A percentile compares a stretch with the other conserved stretches of the same genome.
phyloP scores from a whole-genome alignment of 106 monocot species.

The Phalaenopsis aphrodite region DNA sequence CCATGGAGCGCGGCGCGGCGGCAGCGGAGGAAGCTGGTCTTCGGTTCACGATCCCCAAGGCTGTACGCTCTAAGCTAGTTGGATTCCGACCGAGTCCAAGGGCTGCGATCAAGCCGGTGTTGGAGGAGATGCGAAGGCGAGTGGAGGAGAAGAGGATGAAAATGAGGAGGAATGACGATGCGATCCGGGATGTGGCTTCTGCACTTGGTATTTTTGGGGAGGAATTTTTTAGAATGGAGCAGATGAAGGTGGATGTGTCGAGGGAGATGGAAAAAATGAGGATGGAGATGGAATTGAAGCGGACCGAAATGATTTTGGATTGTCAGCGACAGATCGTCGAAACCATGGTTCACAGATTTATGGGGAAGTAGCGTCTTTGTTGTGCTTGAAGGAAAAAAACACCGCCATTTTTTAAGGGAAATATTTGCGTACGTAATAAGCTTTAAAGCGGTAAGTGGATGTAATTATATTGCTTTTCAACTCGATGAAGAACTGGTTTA shows the following conservation, averaged over 20 bases:
- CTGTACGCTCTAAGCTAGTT: slow-evolving; percentile 14
- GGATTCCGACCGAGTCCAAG: background rate
- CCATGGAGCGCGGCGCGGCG: slow-evolving; percentile 37
- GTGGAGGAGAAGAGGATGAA: slow-evolving; percentile 3
- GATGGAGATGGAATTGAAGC: slow-evolving; percentile 61
- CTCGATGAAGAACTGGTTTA: too few species aligned
- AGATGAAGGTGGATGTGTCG: slow-evolving; percentile 66
- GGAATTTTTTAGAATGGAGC: slow-evolving; percentile 47
- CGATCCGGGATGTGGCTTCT: slow-evolving; percentile 20
- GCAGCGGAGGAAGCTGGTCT: background rate
- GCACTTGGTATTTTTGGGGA: slow-evolving; percentile 49
- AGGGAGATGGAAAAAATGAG: slow-evolving; percentile 60
- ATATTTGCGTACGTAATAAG: too few species aligned
- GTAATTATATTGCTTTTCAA: too few species aligned
- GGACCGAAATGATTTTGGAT: slow-evolving; percentile 47
- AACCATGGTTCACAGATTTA: slow-evolving; percentile 1
- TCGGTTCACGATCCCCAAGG: slow-evolving; percentile 7
- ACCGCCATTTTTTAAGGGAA: background rate
- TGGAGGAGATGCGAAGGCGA: slow-evolving; percentile 6
- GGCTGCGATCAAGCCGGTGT: slow-evolving; percentile 14
- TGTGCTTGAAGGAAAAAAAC: background rate
- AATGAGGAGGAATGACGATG: background rate
- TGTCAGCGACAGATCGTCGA: slow-evolving; percentile 36
- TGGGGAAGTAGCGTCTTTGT: background rate
- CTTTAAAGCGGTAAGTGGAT: too few species aligned